Evolutionary conservation across 2,329 filamentous ascomycete genomes (phyloP).

Genomic region (Blastomyces parvus): DNA sequence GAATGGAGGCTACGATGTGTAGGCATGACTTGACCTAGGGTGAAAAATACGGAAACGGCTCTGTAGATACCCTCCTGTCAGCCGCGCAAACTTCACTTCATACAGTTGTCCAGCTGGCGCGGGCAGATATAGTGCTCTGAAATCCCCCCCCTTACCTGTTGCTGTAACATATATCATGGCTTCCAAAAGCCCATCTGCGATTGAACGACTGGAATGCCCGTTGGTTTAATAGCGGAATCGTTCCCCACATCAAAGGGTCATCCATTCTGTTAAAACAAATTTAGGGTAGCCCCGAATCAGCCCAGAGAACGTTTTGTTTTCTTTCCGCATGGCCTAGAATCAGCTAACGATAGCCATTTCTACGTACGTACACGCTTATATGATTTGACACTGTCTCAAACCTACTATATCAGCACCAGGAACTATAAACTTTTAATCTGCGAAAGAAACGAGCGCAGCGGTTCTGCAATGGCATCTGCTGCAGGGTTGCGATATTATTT

Average conservation of each 20-base stretch:
- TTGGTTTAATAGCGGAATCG: conserved; percentile 64
- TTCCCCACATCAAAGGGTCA: conserved; percentile 89
- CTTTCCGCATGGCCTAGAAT: conserved; percentile 5
- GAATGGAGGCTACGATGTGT: conserved; percentile 77
- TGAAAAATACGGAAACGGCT: conserved; percentile 68
- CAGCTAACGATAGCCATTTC: conserved; percentile 18
- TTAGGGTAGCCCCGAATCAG: conserved; percentile 21
- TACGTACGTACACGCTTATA: conserved; percentile 67
- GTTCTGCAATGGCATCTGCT: not conserved
- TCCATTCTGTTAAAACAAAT: conserved; percentile 56
- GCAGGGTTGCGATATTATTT: conserved; percentile 19
- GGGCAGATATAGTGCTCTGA: not conserved
- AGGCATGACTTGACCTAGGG: conserved; percentile 77
- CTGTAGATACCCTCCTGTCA: conserved; percentile 36
- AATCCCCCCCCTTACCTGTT: conserved; percentile 55
- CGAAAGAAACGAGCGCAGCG: not conserved
- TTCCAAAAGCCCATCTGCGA: conserved; percentile 79
- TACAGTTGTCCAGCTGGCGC: not conserved
- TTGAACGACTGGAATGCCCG: conserved; percentile 57
- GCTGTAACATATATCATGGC: conserved; percentile 90
- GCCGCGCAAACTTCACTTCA: not conserved
- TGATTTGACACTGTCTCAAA: conserved; percentile 65
- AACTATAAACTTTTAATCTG: conserved; percentile 7
- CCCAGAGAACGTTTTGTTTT: conserved; percentile 12
- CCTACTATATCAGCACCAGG: conserved; percentile 8